Base-by-base conservation (phyloP, 225 moss, liverwort and hornwort species). In the Lunularia cruciata region DNA sequence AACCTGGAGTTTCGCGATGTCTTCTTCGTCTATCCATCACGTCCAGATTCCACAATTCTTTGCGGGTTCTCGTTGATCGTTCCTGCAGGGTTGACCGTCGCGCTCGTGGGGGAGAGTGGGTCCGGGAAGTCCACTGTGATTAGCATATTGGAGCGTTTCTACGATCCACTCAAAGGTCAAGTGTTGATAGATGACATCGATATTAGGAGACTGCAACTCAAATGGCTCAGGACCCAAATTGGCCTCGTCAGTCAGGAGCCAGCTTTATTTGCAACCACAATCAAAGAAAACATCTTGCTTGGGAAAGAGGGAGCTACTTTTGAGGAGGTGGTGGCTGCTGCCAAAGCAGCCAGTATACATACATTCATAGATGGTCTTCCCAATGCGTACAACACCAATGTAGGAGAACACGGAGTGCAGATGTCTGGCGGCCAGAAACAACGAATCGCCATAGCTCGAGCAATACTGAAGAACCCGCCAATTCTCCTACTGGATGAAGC, bases 111-210 rank as follows among this genome's bases (percentile, higher is more conserved):
- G 0, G 72, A 80, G 40, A 85, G 85, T 27, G 83, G 85, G 0
- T 83, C 78, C 0, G 85, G 85, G 19, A 85, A 85, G 38, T 85
- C 85, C 36, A 88, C 83, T 13, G 73, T 85, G 45, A 81, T 88
- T 18, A 55, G 76, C n/a, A 71, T 88, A 2, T 77, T 85, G 0
- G 83, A 85, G 75, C 77, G 88, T 0, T 88, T 88, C 76, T 88
- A 88, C 48, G 88, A 86, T 59, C 88, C 85, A 0, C 69, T 75
- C 13, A 65, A 74, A 69, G 88, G 88, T 13, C 40, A 40, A 13
- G 13, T 40, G 6, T 13, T 40, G 8, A 40, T 72, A 7, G 72
- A 72, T 40, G 72, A 61, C 3, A 37, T 62, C 11, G 16, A 73
- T 25, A 73, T 73, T 22, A 73, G 65, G 25, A 56, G 65, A 13